phyloP scores from a whole-genome alignment of 2,329 filamentous ascomycete species.

The Xylaria digitata region DNA sequence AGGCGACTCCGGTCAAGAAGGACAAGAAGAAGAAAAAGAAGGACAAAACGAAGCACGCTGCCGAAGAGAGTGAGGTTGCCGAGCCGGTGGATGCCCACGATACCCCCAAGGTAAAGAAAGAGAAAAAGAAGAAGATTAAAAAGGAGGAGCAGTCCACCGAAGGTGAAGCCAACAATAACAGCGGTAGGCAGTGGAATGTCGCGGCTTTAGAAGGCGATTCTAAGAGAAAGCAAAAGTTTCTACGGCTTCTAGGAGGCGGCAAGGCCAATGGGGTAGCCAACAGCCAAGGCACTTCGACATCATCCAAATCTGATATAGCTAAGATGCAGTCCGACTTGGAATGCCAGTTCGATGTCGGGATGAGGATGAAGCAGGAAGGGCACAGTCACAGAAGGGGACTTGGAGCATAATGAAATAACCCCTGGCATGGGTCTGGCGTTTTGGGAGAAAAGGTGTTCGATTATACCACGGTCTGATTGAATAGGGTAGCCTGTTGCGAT shows the following conservation, averaged over 20 bases:
- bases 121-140: constrained; percentile 45
- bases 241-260: constrained; percentile 67
- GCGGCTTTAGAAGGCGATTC: constrained; percentile 62
- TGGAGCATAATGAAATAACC: constrained; percentile 56
- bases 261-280: constrained; percentile 48
- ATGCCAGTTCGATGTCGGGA: constrained; percentile 67
- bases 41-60: neutral
- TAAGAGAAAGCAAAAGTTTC: constrained; percentile 66
- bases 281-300: constrained; percentile 26
- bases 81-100: constrained; percentile 18
- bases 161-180: constrained; percentile 41
- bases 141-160: constrained; percentile 44
- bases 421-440: constrained; percentile 36
- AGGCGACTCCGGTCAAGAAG: constrained; percentile 34
- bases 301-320: constrained; percentile 45
- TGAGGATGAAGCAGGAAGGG: constrained; percentile 66
- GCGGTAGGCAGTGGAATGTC: constrained; percentile 64
- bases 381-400: constrained; percentile 63
- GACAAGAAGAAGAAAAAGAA: constrained; percentile 36
- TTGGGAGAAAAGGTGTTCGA: constrained; percentile 31
- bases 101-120: constrained; percentile 26
- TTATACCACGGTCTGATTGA: constrained; percentile 40
- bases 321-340: constrained; percentile 63
- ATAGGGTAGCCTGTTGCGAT: neutral
- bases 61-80: constrained; percentile 15